Evolutionary conservation across 441 rosid species (phyloP).

Genomic region (Erodium trifolium): DNA sequence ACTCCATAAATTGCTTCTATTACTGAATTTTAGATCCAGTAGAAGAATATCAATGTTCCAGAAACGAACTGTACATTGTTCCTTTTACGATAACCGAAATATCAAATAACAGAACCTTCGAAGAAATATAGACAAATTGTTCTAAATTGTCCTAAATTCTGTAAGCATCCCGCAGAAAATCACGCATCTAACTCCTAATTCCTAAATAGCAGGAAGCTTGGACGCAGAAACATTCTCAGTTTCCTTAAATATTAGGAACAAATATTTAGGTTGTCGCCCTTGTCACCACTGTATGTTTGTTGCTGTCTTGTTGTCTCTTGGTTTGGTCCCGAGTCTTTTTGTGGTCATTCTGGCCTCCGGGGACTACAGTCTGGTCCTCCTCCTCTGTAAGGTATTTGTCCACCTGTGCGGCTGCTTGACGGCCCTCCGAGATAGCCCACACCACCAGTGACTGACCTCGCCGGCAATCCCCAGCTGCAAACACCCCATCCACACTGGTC

Average conservation of each 20-base stretch:
- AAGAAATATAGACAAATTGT: no score
- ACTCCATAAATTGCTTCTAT: no score
- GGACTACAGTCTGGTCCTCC: background rate
- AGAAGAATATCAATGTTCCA: no score
- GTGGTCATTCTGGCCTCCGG: constrained; percentile 12
- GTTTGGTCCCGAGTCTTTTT: constrained; percentile 15
- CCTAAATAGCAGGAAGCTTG: no score
- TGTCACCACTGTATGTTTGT: constrained; percentile 39
- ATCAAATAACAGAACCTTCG: no score
- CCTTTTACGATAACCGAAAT: no score
- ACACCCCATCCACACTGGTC: constrained; percentile 35
- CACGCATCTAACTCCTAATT: no score
- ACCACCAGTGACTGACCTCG: constrained; percentile 59
- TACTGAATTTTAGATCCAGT: no score
- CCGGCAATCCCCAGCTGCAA: background rate
- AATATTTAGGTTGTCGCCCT: constrained; percentile 17
- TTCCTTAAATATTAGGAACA: background rate
- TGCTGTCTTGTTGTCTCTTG: constrained; percentile 16
- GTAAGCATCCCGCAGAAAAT: no score
- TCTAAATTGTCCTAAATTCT: no score
- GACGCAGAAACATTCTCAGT: no score
- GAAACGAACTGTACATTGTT: no score
- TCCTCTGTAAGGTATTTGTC: constrained; percentile 45
- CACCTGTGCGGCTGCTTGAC: constrained; percentile 94
- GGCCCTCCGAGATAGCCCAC: constrained; percentile 98